phyloP scores from a whole-genome alignment of 805 yeast species.

The Yarrowia sp. region DNA sequence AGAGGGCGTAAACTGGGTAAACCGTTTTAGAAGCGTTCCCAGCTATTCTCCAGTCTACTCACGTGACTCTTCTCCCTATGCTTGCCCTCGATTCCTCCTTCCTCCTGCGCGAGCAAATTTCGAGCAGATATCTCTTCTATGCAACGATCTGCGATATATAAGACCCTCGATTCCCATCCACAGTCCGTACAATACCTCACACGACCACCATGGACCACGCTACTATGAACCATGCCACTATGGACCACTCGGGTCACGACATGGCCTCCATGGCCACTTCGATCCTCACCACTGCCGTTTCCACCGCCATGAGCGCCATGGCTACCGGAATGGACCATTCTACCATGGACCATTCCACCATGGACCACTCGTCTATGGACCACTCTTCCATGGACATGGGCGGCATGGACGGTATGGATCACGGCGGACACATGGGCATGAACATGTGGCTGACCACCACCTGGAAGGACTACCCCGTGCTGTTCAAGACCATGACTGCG shows the following conservation, averaged over 20 bases:
- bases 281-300: slow-evolving; percentile 1
- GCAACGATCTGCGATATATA: slow-evolving; percentile 13
- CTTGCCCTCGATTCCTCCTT: too few relatives aligned
- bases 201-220: slow-evolving; percentile 15
- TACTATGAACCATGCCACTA: slow-evolving; percentile 27
- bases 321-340: slow-evolving; percentile 29
- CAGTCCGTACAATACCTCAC: too few relatives aligned
- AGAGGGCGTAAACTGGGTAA: too few relatives aligned
- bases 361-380: slow-evolving; percentile 44
- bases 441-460: slow-evolving; percentile 38
- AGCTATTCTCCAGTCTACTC: too few relatives aligned
- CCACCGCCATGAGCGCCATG: slow-evolving; percentile 18
- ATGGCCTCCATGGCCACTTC: slow-evolving; percentile 34
- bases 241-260: slow-evolving; percentile 30
- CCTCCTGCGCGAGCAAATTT: slow-evolving; percentile 16
- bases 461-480: slow-evolving; percentile 31
- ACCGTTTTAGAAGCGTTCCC: too few relatives aligned
- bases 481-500: slow-evolving; percentile 34
- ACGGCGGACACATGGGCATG: slow-evolving; percentile 32
- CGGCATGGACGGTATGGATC: slow-evolving; percentile 27
- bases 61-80: too few relatives aligned
- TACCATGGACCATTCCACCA: slow-evolving; percentile 27
- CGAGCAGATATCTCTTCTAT: slow-evolving; percentile 10
- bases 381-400: slow-evolving; percentile 40
- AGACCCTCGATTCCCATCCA: not conserved